Evolutionary conservation across 2,329 filamentous ascomycete genomes (phyloP).

Genomic region (Alternaria hordeiaustralica): DNA sequence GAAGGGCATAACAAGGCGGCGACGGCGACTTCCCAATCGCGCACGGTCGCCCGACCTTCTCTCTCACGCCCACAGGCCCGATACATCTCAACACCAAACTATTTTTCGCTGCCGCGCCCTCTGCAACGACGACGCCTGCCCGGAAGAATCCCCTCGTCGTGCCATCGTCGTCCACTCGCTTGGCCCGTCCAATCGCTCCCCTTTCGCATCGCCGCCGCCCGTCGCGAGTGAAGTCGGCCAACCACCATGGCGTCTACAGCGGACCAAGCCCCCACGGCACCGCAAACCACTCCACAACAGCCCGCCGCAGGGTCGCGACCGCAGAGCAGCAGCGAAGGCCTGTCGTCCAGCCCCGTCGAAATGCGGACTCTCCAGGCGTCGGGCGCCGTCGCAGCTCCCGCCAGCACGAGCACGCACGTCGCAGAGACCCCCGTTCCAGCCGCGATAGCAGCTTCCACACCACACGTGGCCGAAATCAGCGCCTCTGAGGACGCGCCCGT

Average conservation of each 20-base stretch:
- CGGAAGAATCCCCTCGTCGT: not conserved
- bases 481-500: conserved; percentile 18
- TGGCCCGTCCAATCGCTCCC: conserved; percentile 19
- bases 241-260: conserved; percentile 45
- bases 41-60: conserved; percentile 28
- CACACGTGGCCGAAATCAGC: conserved; percentile 18
- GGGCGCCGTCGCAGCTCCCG: conserved; percentile 19
- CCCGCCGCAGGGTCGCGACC: conserved; percentile 27
- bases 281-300: conserved; percentile 33
- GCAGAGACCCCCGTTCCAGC: conserved; percentile 24
- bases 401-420: conserved; percentile 19
- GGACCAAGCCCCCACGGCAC: conserved; percentile 34
- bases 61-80: conserved; percentile 1
- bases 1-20: conserved; percentile 24
- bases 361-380: conserved; percentile 41
- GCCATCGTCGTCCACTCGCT: conserved; percentile 19
- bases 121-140: conserved; percentile 3
- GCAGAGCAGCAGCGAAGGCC: conserved; percentile 27
- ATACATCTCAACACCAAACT: conserved; percentile 9
- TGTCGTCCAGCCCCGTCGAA: conserved; percentile 42
- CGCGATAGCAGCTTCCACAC: conserved; percentile 15
- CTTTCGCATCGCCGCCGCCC: conserved; percentile 21
- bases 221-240: conserved; percentile 26
- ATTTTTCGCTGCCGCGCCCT: conserved; percentile 8
- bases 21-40: conserved; percentile 24